Evolutionary conservation across 2,329 filamentous ascomycete genomes (phyloP).

Genomic region (Fusarium humuli): DNA sequence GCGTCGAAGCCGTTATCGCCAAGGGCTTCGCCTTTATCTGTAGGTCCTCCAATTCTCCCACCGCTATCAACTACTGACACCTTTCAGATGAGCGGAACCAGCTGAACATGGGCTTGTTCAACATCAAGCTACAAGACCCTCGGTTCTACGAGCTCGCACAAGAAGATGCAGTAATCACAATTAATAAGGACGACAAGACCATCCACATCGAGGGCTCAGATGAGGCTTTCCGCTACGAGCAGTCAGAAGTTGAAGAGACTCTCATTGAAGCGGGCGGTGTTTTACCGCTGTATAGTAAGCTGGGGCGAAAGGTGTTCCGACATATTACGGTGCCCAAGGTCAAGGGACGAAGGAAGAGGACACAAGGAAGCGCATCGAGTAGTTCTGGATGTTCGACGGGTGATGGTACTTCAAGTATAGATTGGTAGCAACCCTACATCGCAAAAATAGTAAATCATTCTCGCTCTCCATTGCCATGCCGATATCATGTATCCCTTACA

Average conservation of each 20-base stretch:
- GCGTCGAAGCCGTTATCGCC: conserved; percentile 28
- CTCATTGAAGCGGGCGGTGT: not conserved
- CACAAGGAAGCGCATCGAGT: not conserved
- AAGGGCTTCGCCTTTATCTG: conserved; percentile 35
- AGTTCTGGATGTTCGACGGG: not conserved
- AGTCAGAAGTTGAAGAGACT: not conserved
- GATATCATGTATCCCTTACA: not conserved
- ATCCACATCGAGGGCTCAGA: not conserved
- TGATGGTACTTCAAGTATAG: not conserved
- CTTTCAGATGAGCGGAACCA: not conserved
- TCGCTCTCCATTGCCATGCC: not conserved
- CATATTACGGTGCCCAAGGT: conserved; percentile 15
- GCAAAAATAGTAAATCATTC: not conserved
- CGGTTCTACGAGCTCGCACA: not conserved
- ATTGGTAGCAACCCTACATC: not conserved
- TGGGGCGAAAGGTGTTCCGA: not conserved
- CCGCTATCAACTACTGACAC: not conserved
- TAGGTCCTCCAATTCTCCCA: not conserved
- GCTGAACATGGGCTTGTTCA: not conserved
- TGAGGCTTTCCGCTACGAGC: not conserved
- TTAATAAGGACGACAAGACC: not conserved
- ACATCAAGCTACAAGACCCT: not conserved
- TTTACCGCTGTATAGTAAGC: not conserved
- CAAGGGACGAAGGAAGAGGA: not conserved
- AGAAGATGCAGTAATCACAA: not conserved